Evolutionary conservation across 495 filamentous ascomycete genomes (phyloP).

Genomic region (Hypoxylon intermedium): DNA sequence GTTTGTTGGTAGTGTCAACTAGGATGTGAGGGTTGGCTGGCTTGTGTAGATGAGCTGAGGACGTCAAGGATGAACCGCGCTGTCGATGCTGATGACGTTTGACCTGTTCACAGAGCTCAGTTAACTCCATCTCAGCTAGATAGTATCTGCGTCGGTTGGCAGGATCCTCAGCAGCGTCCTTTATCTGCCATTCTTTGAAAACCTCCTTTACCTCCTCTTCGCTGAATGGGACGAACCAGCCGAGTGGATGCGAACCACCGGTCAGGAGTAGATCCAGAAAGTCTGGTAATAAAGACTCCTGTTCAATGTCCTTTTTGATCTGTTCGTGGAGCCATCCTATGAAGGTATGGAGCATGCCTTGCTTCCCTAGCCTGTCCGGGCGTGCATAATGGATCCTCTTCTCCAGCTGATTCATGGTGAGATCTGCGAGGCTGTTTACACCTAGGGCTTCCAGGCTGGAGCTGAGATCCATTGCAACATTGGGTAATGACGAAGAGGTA

Average conservation of each 20-base stretch:
- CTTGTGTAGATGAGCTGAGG: not conserved
- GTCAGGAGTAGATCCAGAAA: conserved; percentile 29
- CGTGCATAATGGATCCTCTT: too few species aligned
- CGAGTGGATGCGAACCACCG: conserved; percentile 4
- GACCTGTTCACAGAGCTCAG: conserved; percentile 8
- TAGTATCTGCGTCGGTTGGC: conserved; percentile 37
- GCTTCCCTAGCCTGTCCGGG: too few species aligned
- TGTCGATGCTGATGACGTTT: not conserved
- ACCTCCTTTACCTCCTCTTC: conserved; percentile 25
- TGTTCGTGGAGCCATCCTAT: conserved; percentile 46
- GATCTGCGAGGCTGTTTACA: too few species aligned
- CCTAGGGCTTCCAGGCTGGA: too few species aligned
- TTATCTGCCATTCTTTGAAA: conserved; percentile 41
- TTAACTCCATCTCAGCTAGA: conserved; percentile 36
- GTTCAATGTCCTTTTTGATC: conserved; percentile 39
- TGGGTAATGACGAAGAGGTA: too few species aligned
- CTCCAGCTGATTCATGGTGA: too few species aligned
- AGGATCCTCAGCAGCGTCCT: conserved; percentile 24
- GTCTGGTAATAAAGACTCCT: conserved; percentile 19
- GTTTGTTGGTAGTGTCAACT: too few species aligned
- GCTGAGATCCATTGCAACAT: too few species aligned
- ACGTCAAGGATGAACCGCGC: not conserved
- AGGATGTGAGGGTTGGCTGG: too few species aligned
- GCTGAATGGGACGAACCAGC: conserved; percentile 3
- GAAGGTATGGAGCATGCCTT: too few species aligned